phyloP scores from a whole-genome alignment of 2,329 filamentous ascomycete genomes.

The Cryphonectria nitschkei region DNA sequence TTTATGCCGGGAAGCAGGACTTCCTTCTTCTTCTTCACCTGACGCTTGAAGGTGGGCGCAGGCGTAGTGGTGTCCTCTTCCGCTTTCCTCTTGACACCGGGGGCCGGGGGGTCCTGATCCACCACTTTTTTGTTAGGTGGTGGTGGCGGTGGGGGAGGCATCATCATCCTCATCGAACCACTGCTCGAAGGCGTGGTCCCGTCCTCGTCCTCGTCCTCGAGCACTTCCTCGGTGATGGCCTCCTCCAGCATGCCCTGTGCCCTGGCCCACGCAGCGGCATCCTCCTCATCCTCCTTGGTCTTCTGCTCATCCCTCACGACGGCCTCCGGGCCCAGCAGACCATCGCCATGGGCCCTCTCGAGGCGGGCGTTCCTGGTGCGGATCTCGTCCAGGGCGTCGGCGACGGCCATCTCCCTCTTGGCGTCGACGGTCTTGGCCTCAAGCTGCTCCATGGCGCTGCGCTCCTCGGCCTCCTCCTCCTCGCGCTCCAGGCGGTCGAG shows the following conservation, averaged over 20 bases:
- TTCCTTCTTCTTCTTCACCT: conserved; percentile 85
- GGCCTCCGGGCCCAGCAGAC: conserved; percentile 57
- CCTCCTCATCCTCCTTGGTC: conserved; percentile 71
- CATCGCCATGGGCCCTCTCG: conserved; percentile 73
- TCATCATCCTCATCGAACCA: background rate
- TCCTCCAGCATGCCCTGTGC: conserved; percentile 51
- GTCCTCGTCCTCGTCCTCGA: conserved; percentile 1
- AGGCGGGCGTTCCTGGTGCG: conserved; percentile 87
- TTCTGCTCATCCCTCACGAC: conserved; percentile 56
- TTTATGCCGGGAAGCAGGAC: conserved; percentile 80
- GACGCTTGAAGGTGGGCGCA: conserved; percentile 68
- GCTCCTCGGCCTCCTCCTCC: conserved; percentile 68
- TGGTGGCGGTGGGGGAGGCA: background rate
- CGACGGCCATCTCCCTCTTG: conserved; percentile 93
- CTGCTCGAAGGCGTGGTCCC: conserved; percentile 30
- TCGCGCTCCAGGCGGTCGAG: conserved; percentile 79
- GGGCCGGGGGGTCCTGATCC: conserved; percentile 36
- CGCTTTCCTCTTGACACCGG: conserved; percentile 39
- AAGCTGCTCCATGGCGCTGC: conserved; percentile 91
- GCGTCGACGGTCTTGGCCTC: conserved; percentile 94
- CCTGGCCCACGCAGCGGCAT: conserved; percentile 73
- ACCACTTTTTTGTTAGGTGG: conserved; percentile 30
- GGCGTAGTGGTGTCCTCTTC: conserved; percentile 34
- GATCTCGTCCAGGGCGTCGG: conserved; percentile 94
- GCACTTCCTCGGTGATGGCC: conserved; percentile 54